Percentiles rank a stretch among this genome's conserved stretches.
These are phyloP conservation scores for Metschnikowia baotianmanensis DNA, from an alignment of 805 yeast genomes.

Conservation along the genomic window DNA sequence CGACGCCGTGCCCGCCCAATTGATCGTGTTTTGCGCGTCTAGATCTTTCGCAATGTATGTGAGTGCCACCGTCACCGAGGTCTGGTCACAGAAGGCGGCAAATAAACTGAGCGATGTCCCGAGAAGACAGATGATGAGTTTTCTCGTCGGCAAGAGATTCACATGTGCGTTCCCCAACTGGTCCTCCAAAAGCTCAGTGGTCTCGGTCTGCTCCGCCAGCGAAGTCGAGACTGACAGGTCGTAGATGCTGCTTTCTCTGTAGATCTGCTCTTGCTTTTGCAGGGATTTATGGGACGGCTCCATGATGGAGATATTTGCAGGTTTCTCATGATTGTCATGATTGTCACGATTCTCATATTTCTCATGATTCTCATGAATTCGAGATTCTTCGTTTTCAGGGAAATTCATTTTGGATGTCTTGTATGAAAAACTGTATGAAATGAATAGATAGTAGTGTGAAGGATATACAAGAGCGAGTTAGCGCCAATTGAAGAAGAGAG, in stretches of 20 bases:
- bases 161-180: constrained; percentile 42
- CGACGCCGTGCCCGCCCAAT: constrained; percentile 75
- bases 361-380: too few species aligned
- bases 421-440: too few species aligned
- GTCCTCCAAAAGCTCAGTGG: constrained; percentile 18
- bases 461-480: too few species aligned
- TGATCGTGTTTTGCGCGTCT: constrained; percentile 45
- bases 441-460: too few species aligned
- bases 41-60: constrained; percentile 48
- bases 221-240: constrained; percentile 9
- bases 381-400: too few species aligned
- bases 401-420: too few species aligned
- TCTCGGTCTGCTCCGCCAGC: constrained; percentile 5
- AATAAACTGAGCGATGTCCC: constrained; percentile 40
- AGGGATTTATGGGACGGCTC: neutral
- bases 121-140: constrained; percentile 36
- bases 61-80: constrained; percentile 47
- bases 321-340: too few species aligned
- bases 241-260: constrained; percentile 5
- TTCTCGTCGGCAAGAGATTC: constrained; percentile 37
- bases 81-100: constrained; percentile 48
- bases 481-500: too few species aligned
- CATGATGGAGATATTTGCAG: neutral
- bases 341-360: too few species aligned
- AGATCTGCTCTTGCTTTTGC: constrained; percentile 1